Base-by-base conservation (phyloP, 1,139 yeast species). In the Pneumocystis jirovecii region DNA sequence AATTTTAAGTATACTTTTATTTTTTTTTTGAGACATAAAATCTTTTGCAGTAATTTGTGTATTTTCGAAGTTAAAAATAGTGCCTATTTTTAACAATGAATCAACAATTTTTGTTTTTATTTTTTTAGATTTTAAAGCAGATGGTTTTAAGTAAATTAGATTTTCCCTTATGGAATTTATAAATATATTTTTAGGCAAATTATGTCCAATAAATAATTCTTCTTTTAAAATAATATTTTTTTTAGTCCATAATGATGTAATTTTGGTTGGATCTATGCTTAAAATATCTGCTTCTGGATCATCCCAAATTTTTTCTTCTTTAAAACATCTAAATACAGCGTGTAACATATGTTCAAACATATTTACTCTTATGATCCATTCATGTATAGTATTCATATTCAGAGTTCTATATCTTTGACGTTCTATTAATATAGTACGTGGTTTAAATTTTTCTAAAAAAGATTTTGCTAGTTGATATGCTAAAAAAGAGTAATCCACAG, bases 361-460 rank as follows among this genome's bases (percentile, higher is more conserved):
- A 40, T 64, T 64, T 10, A 64, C 57, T 62, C 57, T 44, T 40
- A 64, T 42, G 15, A 50, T 64, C 65, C 65, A 64, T 62, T 64
- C 66, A 8, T 44, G 65, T 61, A 64, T 35, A 39, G 12, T 8
- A 15, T 60, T 64, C 17, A 15, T 56, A 37, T 6, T n/a, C 2
- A 60, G 34, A 35, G 65, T 60, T 21, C 65, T 63, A 57, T 34
- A 60, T 29, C 66, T 44, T 60, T 64, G 66, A 31, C 57, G 31
- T 63, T 64, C 65, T 31, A 63, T 29, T 25, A 64, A 64, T 37
- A 64, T 60, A 50, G 35, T n/a, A 6, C 34, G 34, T 34, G 65
- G 65, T 40, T 42, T 29, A 39, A 29, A 39, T 60, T 39, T 21
- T 31, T 39, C 37, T 60, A 60, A 31, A 25, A 50, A 50, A 39